Evolutionary conservation across 176 grass and related monocot species (phyloP).

Genomic region (Oryza glumipatula): DNA sequence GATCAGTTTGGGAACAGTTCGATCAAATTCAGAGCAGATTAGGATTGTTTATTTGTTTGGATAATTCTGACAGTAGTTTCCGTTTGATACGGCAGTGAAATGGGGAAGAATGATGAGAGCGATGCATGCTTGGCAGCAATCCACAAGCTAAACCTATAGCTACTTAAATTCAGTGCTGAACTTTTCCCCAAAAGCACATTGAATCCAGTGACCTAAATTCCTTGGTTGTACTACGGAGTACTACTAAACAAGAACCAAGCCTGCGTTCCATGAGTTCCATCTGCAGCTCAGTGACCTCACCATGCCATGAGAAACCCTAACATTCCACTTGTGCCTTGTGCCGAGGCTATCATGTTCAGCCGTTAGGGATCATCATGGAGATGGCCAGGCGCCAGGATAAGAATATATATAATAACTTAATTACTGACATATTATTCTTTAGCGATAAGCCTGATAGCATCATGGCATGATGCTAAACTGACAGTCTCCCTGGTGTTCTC

Average conservation of each 20-base stretch:
- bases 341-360: constrained; percentile 44
- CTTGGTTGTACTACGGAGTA: constrained; percentile 11
- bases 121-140: constrained; percentile 65
- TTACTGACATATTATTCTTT: constrained; percentile 31
- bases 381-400: constrained; percentile 26
- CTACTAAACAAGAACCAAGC: constrained; percentile 33
- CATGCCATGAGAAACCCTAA: constrained; percentile 48
- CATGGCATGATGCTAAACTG: constrained; percentile 9
- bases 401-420: constrained; percentile 32
- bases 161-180: constrained; percentile 66
- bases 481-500: neutral
- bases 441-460: constrained; percentile 32
- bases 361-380: constrained; percentile 53
- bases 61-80: neutral
- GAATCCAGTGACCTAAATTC: constrained; percentile 37
- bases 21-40: neutral
- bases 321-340: constrained; percentile 43
- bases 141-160: constrained; percentile 48
- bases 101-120: constrained; percentile 39
- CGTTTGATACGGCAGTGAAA: neutral
- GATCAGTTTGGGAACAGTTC: neutral
- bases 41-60: neutral
- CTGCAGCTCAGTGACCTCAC: constrained; percentile 39
- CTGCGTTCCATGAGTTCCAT: constrained; percentile 21
- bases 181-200: constrained; percentile 50